These are phyloP conservation scores for Cornus florida DNA, from an alignment of 148 eudicot genomes.

Conservation along the genomic window DNA sequence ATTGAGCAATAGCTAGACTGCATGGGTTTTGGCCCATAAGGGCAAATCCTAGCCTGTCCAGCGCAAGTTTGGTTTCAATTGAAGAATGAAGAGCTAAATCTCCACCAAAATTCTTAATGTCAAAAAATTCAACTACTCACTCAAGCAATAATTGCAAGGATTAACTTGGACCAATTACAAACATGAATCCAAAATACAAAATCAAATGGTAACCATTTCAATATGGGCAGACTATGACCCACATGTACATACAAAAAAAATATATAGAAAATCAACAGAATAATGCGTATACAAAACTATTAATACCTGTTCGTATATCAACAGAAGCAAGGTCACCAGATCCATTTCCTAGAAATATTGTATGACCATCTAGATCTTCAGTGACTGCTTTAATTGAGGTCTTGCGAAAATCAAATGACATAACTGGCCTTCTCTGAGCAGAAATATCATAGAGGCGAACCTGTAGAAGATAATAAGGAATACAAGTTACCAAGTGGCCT, in stretches of 20 bases:
- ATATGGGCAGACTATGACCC: neutral
- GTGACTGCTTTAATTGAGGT: constrained; percentile 76
- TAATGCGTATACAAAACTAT: neutral
- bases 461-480: constrained; percentile 31
- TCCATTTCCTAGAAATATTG: constrained; percentile 81
- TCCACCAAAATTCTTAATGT: neutral
- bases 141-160: neutral
- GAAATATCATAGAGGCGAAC: constrained; percentile 92
- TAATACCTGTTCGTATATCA: constrained; percentile 90
- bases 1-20: no score
- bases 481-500: constrained; percentile 6
- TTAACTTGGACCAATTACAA: neutral
- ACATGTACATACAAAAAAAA: no score
- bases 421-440: constrained; percentile 88
- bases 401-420: constrained; percentile 81
- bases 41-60: no score
- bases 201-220: neutral
- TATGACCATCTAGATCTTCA: constrained; percentile 85
- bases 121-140: neutral
- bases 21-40: no score
- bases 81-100: neutral
- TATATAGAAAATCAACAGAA: neutral
- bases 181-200: neutral
- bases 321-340: constrained; percentile 89
- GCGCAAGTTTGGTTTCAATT: neutral